Evolutionary conservation across 1,139 yeast species (phyloP).

Genomic region (Arxiozyma slooffiae): DNA sequence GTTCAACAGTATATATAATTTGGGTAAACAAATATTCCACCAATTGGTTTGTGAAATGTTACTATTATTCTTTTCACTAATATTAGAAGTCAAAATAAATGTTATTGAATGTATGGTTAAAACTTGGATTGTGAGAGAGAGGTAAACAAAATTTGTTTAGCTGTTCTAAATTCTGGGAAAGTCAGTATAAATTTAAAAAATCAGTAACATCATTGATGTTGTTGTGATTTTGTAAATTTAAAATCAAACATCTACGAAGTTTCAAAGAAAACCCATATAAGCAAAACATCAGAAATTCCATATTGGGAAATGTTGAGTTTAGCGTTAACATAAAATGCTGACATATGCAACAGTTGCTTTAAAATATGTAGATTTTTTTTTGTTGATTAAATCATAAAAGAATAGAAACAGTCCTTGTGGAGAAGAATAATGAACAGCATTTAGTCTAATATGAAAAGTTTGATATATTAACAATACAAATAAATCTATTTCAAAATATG

Average conservation of each 20-base stretch:
- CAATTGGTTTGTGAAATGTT: conserved; percentile 14
- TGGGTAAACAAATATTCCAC: conserved; percentile 23
- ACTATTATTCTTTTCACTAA: neutral
- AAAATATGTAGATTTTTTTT: conserved; percentile 21
- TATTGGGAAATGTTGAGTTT: conserved; percentile 28
- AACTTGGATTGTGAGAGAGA: conserved; percentile 25
- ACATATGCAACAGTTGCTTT: conserved; percentile 19
- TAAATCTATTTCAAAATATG: conserved; percentile 23
- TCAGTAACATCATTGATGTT: conserved; percentile 8
- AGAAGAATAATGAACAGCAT: conserved; percentile 39
- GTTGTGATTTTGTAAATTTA: conserved; percentile 18
- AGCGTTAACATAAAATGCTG: conserved; percentile 13
- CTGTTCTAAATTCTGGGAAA: conserved; percentile 17
- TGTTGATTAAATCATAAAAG: conserved; percentile 23
- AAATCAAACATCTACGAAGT: conserved; percentile 38
- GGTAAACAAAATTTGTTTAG: conserved; percentile 23
- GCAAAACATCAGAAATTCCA: conserved; percentile 41
- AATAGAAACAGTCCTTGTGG: conserved; percentile 22
- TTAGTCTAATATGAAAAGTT: conserved; percentile 45
- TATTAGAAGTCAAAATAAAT: conserved; percentile 7
- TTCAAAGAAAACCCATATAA: conserved; percentile 45
- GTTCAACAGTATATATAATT: conserved; percentile 17
- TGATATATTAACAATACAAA: conserved; percentile 45
- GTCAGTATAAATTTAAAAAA: conserved; percentile 17
- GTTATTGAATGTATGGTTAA: conserved; percentile 23